Percentiles rank a stretch among this genome's conserved stretches.
phyloP scores from a whole-genome alignment of 2,329 filamentous ascomycete species.

The Sarocladiaceae sp. region DNA sequence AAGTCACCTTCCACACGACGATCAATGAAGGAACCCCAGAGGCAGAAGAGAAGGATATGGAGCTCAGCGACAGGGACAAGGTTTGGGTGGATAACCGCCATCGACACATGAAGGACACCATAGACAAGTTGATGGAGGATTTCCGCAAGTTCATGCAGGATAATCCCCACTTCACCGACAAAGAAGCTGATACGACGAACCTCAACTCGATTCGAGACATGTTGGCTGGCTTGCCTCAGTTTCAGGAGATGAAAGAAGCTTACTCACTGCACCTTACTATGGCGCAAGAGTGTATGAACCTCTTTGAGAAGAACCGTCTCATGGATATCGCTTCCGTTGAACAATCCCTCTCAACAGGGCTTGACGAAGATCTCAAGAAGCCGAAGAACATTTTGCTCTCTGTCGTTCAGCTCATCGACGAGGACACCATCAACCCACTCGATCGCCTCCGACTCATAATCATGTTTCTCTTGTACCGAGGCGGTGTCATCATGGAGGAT shows the following conservation, averaged over 20 bases:
- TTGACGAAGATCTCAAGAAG: conserved; percentile 88
- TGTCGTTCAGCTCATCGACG: conserved; percentile 80
- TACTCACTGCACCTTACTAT: conserved; percentile 94
- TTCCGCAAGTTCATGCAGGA: conserved; percentile 88
- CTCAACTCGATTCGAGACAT: conserved; percentile 94
- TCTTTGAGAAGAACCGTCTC: conserved; percentile 79
- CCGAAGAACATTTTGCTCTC: conserved; percentile 85
- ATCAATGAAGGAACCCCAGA: conserved; percentile 67
- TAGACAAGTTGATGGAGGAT: conserved; percentile 85
- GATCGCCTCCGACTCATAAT: conserved; percentile 82
- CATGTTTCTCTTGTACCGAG: conserved; percentile 78
- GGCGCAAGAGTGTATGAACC: conserved; percentile 95
- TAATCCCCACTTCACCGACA: conserved; percentile 86
- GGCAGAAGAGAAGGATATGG: conserved; percentile 81
- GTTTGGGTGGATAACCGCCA: conserved; percentile 96
- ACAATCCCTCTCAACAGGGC: conserved; percentile 82
- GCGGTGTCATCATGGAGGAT: conserved; percentile 79
- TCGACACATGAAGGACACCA: conserved; percentile 95
- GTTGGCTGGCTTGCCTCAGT: conserved; percentile 89
- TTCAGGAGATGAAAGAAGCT: conserved; percentile 89
- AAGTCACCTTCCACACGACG: conserved; percentile 74
- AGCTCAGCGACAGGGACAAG: conserved; percentile 82
- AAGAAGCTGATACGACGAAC: conserved; percentile 61
- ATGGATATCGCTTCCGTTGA: conserved; percentile 82
- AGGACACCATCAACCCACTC: conserved; percentile 61